These are phyloP conservation scores for Trichoderma hamatum DNA, from an alignment of 2,329 filamentous ascomycete genomes.

Conservation along the genomic window DNA sequence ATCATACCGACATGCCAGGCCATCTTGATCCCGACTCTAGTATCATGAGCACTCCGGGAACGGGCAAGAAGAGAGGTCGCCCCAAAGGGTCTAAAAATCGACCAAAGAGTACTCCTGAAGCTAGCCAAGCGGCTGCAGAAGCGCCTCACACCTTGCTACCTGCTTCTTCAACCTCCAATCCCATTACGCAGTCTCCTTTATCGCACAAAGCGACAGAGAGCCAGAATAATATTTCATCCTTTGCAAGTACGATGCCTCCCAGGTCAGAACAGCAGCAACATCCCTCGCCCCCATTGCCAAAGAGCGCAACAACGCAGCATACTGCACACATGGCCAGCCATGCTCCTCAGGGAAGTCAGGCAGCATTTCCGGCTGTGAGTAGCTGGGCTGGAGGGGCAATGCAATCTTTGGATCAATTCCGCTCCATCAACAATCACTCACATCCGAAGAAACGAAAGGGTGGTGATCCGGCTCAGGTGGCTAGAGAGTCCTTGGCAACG, in stretches of 20 bases:
- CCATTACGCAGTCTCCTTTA: conserved; percentile 27
- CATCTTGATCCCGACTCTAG: conserved; percentile 28
- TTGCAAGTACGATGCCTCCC: conserved; percentile 8
- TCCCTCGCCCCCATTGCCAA: conserved; percentile 6
- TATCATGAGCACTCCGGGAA: conserved; percentile 31
- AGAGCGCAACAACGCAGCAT: background rate
- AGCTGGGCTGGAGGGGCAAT: conserved; percentile 19
- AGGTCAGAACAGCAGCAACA: conserved; percentile 19
- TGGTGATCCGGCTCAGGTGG: conserved; percentile 12
- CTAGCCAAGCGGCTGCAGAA: conserved; percentile 13
- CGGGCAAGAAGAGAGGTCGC: conserved; percentile 41
- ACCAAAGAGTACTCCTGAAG: conserved; percentile 36
- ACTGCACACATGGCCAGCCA: background rate
- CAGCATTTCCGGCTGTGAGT: background rate
- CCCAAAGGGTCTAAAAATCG: conserved; percentile 54
- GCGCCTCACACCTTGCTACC: background rate
- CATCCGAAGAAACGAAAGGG: conserved; percentile 14
- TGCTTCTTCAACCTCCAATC: conserved; percentile 8
- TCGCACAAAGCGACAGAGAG: conserved; percentile 27
- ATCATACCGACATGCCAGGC: conserved; percentile 6
- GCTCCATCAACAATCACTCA: conserved; percentile 13
- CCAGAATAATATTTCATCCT: conserved; percentile 14
- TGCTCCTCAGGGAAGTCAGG: conserved; percentile 2
- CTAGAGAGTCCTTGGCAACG: conserved; percentile 6
- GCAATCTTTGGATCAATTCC: conserved; percentile 19